Evolutionary conservation across 495 filamentous ascomycete species (phyloP).

Genomic region (Daldinia loculata): DNA sequence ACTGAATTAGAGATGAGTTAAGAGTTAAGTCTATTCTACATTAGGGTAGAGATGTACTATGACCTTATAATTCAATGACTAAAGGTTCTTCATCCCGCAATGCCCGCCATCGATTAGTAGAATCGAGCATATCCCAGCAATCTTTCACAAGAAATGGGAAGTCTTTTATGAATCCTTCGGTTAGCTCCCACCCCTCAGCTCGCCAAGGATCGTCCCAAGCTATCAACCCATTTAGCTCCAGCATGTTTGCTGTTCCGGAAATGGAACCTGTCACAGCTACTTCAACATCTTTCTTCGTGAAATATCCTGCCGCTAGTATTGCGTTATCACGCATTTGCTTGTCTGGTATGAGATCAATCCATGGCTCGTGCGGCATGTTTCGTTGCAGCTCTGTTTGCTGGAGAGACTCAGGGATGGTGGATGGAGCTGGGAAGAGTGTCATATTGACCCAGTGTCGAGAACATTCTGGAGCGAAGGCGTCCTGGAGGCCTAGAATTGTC

Average conservation of each 20-base stretch:
- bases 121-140: slow-evolving; percentile 49
- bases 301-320: slow-evolving; percentile 50
- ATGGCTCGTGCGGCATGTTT: slow-evolving; percentile 56
- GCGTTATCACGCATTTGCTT: slow-evolving; percentile 61
- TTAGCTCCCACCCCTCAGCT: slow-evolving; percentile 55
- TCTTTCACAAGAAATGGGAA: slow-evolving; percentile 56
- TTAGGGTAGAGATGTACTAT: background rate
- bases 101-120: slow-evolving; percentile 56
- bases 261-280: slow-evolving; percentile 44
- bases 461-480: slow-evolving; percentile 30
- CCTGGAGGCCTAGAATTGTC: slow-evolving; percentile 28
- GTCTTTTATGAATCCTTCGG: slow-evolving; percentile 50
- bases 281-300: slow-evolving; percentile 59
- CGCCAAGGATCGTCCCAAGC: slow-evolving; percentile 59
- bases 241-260: slow-evolving; percentile 9
- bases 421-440: slow-evolving; percentile 32
- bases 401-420: slow-evolving; percentile 51
- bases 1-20: background rate
- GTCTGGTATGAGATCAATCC: slow-evolving; percentile 64
- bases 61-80: slow-evolving; percentile 21
- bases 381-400: slow-evolving; percentile 59
- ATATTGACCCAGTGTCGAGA: slow-evolving; percentile 20
- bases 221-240: slow-evolving; percentile 45
- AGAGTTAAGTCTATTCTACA: background rate
- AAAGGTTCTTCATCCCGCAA: slow-evolving; percentile 46